Percentiles rank a stretch among this genome's conserved stretches.
Evolutionary conservation across 192 early-diverging fungal genomes (phyloP).

Genomic region (Phycomyces nitens): DNA sequence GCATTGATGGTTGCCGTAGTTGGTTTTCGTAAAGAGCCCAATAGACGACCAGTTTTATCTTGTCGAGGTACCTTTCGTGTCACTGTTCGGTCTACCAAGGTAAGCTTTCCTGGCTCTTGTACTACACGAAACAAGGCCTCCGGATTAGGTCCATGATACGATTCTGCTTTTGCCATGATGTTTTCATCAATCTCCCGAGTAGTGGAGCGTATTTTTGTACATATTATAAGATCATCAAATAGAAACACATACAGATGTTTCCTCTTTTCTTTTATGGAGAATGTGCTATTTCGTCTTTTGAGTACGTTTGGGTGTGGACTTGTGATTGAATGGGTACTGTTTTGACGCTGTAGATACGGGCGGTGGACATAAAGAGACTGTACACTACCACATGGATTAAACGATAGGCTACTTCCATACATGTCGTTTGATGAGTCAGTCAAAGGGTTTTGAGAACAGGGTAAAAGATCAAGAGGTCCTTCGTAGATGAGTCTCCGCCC

Average conservation of each 20-base stretch:
- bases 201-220: constrained; percentile 16
- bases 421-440: not conserved
- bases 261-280: constrained; percentile 4
- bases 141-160: constrained; percentile 13
- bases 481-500: constrained; percentile 21
- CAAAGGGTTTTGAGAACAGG: not conserved
- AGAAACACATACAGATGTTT: constrained; percentile 23
- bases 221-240: constrained; percentile 26
- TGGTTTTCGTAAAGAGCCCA: not conserved
- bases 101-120: constrained; percentile 14
- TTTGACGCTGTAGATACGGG: not conserved
- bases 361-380: constrained; percentile 1
- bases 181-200: not conserved
- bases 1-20: not conserved
- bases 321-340: not conserved
- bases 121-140: constrained; percentile 8
- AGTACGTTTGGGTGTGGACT: constrained; percentile 2
- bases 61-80: not conserved
- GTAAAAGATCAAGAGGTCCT: constrained; percentile 17
- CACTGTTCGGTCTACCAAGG: constrained; percentile 12
- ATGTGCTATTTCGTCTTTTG: constrained; percentile 8
- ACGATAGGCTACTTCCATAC: not conserved
- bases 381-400: not conserved
- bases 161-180: not conserved
- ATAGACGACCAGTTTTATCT: not conserved